Evolutionary conservation across 352 stramenopile species (phyloP).

Genomic region (Nothophytophthora sp.): DNA sequence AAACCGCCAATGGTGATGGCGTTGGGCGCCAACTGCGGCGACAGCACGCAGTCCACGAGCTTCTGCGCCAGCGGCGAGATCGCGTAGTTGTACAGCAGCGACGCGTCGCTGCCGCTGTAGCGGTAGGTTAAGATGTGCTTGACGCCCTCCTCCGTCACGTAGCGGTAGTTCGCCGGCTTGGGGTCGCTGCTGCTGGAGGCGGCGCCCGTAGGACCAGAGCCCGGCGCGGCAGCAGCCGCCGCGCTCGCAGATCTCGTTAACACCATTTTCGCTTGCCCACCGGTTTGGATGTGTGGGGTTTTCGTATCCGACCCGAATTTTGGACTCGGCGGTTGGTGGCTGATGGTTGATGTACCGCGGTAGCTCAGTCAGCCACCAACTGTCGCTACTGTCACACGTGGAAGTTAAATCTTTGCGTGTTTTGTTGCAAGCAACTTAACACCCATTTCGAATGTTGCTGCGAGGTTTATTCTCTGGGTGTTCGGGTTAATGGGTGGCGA

Average conservation of each 20-base stretch:
- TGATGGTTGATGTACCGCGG: background rate
- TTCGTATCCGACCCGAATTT: no score
- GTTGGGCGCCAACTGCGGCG: conserved; percentile 73
- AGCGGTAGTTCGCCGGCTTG: conserved; percentile 41
- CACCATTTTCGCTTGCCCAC: no score
- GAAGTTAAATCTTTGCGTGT: no score
- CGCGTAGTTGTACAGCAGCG: conserved; percentile 82
- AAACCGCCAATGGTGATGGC: conserved; percentile 84
- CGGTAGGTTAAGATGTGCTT: conserved; percentile 76
- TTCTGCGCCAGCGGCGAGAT: conserved; percentile 76
- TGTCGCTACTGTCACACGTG: background rate
- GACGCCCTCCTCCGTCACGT: conserved; percentile 73
- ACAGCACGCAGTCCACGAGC: conserved; percentile 78
- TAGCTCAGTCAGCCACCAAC: conserved; percentile 1
- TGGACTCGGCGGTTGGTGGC: no score
- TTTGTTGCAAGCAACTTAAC: no score
- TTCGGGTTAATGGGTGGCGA: no score
- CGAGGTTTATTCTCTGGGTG: no score
- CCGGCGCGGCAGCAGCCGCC: conserved; percentile 2
- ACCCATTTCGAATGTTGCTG: no score
- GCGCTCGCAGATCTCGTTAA: conserved; percentile 22
- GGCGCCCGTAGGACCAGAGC: no score
- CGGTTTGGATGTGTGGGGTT: no score
- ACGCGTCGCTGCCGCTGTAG: conserved; percentile 86
- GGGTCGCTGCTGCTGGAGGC: no score